Conservation (phyloP, 192 early-diverging fungal species). For the Glomus cerebriforme region DNA sequence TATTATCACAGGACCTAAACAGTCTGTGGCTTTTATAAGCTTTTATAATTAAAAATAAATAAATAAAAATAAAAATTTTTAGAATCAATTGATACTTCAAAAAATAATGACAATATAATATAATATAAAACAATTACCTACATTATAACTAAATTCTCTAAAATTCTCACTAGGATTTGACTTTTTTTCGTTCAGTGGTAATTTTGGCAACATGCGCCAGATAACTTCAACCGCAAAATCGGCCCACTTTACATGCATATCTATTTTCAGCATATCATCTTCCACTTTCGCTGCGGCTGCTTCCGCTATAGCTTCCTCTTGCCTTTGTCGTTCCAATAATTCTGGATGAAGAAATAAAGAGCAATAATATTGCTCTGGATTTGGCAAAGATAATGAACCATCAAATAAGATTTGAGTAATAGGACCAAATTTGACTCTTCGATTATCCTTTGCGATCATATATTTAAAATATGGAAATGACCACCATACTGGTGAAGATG, state of each 20-base stretch:
- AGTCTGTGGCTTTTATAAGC: not conserved
- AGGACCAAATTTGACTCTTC: not conserved
- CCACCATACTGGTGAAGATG: not conserved
- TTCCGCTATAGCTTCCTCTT: not conserved
- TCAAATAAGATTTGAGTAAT: not conserved
- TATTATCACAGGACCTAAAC: not conserved
- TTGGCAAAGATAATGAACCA: not conserved
- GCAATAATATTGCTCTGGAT: not conserved
- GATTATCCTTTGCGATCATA: not conserved
- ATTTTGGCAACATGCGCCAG: not conserved
- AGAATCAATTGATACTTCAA: too few relatives aligned
- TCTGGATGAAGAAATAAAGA: not conserved
- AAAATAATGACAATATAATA: not conserved
- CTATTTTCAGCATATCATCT: not conserved
- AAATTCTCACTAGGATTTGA: not conserved
- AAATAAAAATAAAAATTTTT: too few relatives aligned
- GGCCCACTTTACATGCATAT: not conserved
- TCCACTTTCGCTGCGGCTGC: not conserved
- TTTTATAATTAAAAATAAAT: not conserved
- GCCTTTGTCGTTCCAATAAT: not conserved
- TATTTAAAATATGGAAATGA: not conserved
- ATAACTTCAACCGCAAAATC: not conserved
- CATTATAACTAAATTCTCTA: not conserved
- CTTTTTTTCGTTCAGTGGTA: not conserved
- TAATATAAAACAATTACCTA: not conserved